Evolutionary conservation across 2,329 filamentous ascomycete genomes (phyloP).

Genomic region (Ophiocordyceps polyrhachis-furcata): DNA sequence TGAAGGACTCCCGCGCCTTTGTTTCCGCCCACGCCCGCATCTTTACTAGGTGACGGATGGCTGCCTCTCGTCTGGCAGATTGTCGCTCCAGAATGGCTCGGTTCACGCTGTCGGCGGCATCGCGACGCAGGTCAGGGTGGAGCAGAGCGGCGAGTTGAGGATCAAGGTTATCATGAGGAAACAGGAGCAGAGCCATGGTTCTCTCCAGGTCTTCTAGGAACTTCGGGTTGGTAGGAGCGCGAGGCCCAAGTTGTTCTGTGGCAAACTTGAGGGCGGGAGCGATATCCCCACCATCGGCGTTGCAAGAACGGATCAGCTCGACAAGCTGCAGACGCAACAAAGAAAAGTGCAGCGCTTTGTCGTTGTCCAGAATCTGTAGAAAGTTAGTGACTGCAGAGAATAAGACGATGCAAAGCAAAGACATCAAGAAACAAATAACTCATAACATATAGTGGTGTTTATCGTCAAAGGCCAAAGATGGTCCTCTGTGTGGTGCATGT

Average conservation of each 20-base stretch:
- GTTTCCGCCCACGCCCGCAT: conserved; percentile 74
- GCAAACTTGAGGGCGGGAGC: conserved; percentile 71
- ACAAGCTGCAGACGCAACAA: conserved; percentile 81
- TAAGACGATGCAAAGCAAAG: background rate
- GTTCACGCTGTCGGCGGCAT: conserved; percentile 80
- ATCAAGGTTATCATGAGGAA: conserved; percentile 61
- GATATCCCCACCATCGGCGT: conserved; percentile 51
- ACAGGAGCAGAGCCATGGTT: conserved; percentile 84
- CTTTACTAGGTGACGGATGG: conserved; percentile 63
- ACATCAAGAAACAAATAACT: conserved; percentile 6
- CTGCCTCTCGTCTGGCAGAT: conserved; percentile 56
- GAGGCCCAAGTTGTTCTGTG: conserved; percentile 67
- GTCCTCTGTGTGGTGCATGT: conserved; percentile 99
- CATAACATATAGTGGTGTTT: conserved; percentile 42
- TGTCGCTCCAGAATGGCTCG: conserved; percentile 65
- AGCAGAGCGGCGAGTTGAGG: conserved; percentile 60
- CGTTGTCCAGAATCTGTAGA: conserved; percentile 65
- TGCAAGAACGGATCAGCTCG: conserved; percentile 72
- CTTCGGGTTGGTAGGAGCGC: conserved; percentile 60
- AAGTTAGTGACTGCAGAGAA: conserved; percentile 2
- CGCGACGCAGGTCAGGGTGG: conserved; percentile 58
- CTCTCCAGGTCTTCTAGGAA: conserved; percentile 78
- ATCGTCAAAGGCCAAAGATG: conserved; percentile 70
- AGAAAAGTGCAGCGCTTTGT: conserved; percentile 73
- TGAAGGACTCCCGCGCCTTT: conserved; percentile 24